Evolutionary conservation across 345 rosid genomes (phyloP), one percentile per base, ranked within the genome.

Genomic region (Lumnitzera racemosa): DNA sequence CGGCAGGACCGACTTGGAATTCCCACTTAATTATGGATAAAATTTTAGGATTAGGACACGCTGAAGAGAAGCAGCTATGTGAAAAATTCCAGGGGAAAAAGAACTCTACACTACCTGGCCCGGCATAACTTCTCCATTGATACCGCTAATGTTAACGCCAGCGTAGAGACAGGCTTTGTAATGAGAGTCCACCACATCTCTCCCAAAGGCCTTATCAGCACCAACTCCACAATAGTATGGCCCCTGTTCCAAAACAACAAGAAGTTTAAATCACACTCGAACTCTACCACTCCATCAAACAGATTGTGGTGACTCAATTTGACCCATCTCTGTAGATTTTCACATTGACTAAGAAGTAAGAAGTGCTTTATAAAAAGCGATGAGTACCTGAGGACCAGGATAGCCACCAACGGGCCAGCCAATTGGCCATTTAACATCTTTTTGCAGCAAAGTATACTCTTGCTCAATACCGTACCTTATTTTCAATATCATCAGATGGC

Each of bases 61-160:
- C 11, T 36, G 31, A 5, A 27, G 31, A 27, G 31, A 3, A 27
- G 5, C 5, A 2, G 31, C 31, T 27, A 27, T 27, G 31, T 27
- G 5, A 27, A 27, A 27, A 27, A 5, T 27, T 27, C 31, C 3
- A 27, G 5, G 31, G 5, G 23, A 46, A 23, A 9, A 47, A 58
- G 31, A 58, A 47, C 47, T 24, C 56, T 24, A 12, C 49, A 29
- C 47, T 72, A 84, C 92, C 81, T 91, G 96, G 56, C 98, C 96
- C 0, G 97, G 97, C 97, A 94, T 94, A 64, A 94, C 99, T 78
- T 94, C 97, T 13, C 91, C 99, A 23, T 92, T 92, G 77, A 85
- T 87, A 13, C 96, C 98, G 48, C 92, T 80, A 61, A 90, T 90
- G 74, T 86, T 88, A 36, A 94, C 56, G 24, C 97, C 97, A 1